Evolutionary conservation across 495 filamentous ascomycete species (phyloP).

Genomic region (Tetracladium setigerum): DNA sequence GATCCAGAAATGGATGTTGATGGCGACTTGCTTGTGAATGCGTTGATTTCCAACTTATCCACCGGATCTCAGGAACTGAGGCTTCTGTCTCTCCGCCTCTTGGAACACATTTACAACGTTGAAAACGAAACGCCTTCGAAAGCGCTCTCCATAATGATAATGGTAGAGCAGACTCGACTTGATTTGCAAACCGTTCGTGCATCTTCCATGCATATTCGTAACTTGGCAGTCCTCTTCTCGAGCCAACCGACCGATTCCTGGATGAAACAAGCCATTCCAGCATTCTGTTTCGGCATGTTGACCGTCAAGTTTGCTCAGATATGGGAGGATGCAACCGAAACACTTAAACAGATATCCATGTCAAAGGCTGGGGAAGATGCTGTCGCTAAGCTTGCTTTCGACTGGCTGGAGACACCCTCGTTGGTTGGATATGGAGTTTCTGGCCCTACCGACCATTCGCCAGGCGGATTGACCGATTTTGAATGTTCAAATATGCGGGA

Average conservation of each 20-base stretch:
- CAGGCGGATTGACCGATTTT: slow-evolving; percentile 51
- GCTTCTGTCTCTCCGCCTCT: slow-evolving; percentile 58
- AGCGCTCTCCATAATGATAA: slow-evolving; percentile 46
- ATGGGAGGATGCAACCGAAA: slow-evolving; percentile 75
- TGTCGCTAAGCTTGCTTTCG: slow-evolving; percentile 65
- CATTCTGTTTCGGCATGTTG: slow-evolving; percentile 83
- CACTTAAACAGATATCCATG: slow-evolving; percentile 67
- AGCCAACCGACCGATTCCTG: slow-evolving; percentile 46
- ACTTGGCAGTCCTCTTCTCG: slow-evolving; percentile 56
- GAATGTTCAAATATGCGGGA: slow-evolving; percentile 69
- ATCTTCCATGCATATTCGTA: slow-evolving; percentile 77
- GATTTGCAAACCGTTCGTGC: slow-evolving; percentile 65
- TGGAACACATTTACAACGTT: slow-evolving; percentile 40
- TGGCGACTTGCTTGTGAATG: slow-evolving; percentile 46
- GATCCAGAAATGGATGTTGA: slow-evolving; percentile 11
- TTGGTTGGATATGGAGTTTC: slow-evolving; percentile 33
- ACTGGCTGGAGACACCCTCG: slow-evolving; percentile 64
- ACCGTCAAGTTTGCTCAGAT: slow-evolving; percentile 74
- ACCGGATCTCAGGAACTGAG: slow-evolving; percentile 65
- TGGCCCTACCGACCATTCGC: slow-evolving; percentile 12
- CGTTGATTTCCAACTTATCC: slow-evolving; percentile 62
- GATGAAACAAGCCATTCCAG: slow-evolving; percentile 64
- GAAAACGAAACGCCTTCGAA: slow-evolving; percentile 27
- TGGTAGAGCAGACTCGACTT: slow-evolving; percentile 71
- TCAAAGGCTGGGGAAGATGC: slow-evolving; percentile 61